These are phyloP conservation scores for Rhodotorula sp. DNA, from an alignment of 1,284 basidiomycete species.

Conservation along the genomic window DNA sequence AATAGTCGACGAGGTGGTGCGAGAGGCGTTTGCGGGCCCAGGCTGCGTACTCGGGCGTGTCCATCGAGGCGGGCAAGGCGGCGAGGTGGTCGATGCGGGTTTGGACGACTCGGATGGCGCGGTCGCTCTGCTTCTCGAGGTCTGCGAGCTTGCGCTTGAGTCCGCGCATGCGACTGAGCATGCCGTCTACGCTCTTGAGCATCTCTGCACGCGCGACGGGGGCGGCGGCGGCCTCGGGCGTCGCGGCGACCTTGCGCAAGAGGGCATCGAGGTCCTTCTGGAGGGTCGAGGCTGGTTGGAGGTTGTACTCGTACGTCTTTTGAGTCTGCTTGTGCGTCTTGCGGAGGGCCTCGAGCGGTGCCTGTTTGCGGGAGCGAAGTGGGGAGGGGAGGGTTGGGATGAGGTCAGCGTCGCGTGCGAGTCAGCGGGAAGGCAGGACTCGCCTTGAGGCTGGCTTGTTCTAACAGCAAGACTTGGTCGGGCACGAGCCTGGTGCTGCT, in stretches of 20 bases:
- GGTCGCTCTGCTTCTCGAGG: constrained; percentile 20
- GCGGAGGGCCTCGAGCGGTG: constrained; percentile 71
- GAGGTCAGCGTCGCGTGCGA: background rate
- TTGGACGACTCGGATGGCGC: constrained; percentile 11
- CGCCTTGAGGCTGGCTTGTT: constrained; percentile 80
- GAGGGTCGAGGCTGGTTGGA: constrained; percentile 55
- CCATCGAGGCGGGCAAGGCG: constrained; percentile 60
- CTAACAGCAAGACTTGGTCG: constrained; percentile 79
- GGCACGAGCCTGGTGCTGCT: constrained; percentile 29
- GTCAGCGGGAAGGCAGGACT: constrained; percentile 36
- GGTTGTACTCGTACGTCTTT: constrained; percentile 74
- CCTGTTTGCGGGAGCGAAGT: background rate
- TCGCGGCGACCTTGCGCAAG: constrained; percentile 60
- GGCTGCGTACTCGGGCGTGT: constrained; percentile 61
- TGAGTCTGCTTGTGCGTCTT: constrained; percentile 77
- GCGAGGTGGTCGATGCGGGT: constrained; percentile 65
- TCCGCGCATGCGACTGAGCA: constrained; percentile 70
- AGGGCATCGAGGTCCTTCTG: constrained; percentile 51
- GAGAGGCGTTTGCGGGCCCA: constrained; percentile 81
- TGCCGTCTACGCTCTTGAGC: constrained; percentile 64
- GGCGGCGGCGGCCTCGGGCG: constrained; percentile 47
- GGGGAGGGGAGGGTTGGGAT: constrained; percentile 16
- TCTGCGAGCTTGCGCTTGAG: constrained; percentile 73
- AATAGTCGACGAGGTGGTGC: constrained; percentile 90
- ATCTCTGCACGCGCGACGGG: constrained; percentile 55